These are phyloP conservation scores for Aspergillus sp. DNA, from an alignment of 2,329 filamentous ascomycete species.

Conservation along the genomic window DNA sequence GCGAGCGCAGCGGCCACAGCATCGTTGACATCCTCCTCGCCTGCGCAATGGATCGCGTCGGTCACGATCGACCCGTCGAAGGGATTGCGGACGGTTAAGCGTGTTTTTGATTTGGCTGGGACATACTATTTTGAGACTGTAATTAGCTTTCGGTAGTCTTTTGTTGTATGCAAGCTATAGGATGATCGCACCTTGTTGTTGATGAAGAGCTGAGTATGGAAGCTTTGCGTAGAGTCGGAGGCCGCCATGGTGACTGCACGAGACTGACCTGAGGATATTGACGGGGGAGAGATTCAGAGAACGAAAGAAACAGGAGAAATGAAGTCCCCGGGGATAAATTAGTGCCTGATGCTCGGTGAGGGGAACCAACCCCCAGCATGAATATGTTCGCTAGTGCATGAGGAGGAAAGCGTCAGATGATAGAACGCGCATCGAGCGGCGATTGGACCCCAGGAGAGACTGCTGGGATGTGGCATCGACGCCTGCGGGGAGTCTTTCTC, in stretches of 20 bases:
- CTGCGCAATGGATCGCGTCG: conserved; percentile 47
- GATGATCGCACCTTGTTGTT: conserved; percentile 45
- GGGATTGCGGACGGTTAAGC: conserved; percentile 47
- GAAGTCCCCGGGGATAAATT: not conserved
- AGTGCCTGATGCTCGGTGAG: not conserved
- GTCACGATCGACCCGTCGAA: conserved; percentile 32
- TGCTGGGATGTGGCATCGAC: not conserved
- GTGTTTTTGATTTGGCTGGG: conserved; percentile 46
- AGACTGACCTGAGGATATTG: not conserved
- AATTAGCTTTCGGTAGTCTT: not conserved
- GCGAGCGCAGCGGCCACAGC: conserved; percentile 47
- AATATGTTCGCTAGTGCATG: not conserved
- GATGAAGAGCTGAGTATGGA: conserved; percentile 44
- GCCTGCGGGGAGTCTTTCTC: not conserved
- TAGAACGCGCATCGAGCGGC: not conserved
- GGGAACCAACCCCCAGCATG: not conserved
- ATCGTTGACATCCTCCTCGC: conserved; percentile 41
- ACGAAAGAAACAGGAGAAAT: not conserved
- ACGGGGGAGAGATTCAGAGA: not conserved
- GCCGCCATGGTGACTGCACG: not conserved
- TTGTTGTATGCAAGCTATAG: no score
- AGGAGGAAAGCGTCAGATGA: not conserved
- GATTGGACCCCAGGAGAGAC: not conserved
- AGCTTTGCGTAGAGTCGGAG: not conserved
- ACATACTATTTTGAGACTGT: conserved; percentile 35